Base-by-base conservation (phyloP, 495 filamentous ascomycete species). In the Aspergillus sclerotioniger region DNA sequence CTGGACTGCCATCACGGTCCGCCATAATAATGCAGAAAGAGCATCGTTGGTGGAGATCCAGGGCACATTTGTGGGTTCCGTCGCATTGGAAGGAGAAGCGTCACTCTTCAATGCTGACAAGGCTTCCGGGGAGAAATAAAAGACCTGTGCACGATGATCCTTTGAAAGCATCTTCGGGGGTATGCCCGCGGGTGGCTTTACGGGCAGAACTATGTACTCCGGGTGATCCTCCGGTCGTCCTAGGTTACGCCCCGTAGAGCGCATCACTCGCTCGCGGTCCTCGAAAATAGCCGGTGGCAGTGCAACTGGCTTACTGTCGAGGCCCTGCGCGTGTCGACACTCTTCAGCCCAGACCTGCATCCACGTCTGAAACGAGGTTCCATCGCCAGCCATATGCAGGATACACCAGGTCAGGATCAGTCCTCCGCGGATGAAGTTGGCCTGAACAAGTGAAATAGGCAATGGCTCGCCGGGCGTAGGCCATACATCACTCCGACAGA, bases 1-100 rank as follows among this genome's bases (percentile, higher is more conserved):
- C 46, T 71, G 71, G 2, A 68, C 70, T 8, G 65, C 53, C 69
- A 72, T 74, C 15, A 73, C 67, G 0, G 67, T 72, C 21, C 73
- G 74, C 73, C 74, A 77, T 43, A 77, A 62, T 21, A 75, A 47
- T 2, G 71, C 73, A 1, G 70, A 69, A 12, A 77, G 53, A 35
- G 73, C 74, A 51, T 77, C 74, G 53, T 75, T 73, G 28, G 72
- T 77, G 3, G 72, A 77, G 2, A 76, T 57, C 62, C 62, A 70
- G 15, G 54, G 44, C 49, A 66, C 60, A 17, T 69, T 65, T 0
- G 65, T 55, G 0, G 67, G 58, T 37, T 68, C 52, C 0, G 67
- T 69, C 2, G 71, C 63, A 44, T 71, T 67, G 0, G 16, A 44
- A 1, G 72, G 68, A 8, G 71, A 65, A 3, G 67, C 67, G 17